These are phyloP conservation scores for Phytophthora cajani DNA, from an alignment of 352 stramenopile species.

Conservation along the genomic window DNA sequence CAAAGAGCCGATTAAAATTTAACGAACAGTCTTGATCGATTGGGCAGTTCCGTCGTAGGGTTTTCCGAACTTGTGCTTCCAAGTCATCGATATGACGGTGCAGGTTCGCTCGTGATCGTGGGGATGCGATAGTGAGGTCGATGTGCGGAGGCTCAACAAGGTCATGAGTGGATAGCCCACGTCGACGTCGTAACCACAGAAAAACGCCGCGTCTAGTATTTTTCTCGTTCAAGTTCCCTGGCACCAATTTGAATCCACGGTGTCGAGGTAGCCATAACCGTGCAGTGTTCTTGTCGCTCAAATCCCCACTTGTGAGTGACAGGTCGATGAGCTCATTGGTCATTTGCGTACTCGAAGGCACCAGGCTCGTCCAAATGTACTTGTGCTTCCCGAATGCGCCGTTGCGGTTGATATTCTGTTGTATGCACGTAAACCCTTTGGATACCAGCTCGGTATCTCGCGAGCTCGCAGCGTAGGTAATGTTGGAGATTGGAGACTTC, in stretches of 20 bases:
- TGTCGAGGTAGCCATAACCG: slow-evolving; percentile 72
- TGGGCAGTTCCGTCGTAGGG: slow-evolving; percentile 71
- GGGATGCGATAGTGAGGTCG: slow-evolving; percentile 46
- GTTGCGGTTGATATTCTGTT: slow-evolving; percentile 71
- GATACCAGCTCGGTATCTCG: slow-evolving; percentile 78
- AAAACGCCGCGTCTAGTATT: slow-evolving; percentile 62
- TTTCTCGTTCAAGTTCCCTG: slow-evolving; percentile 75
- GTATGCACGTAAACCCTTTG: slow-evolving; percentile 78
- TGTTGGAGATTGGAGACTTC: slow-evolving; percentile 68
- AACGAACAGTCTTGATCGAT: slow-evolving; percentile 79
- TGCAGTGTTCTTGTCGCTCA: slow-evolving; percentile 72
- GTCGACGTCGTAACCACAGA: slow-evolving; percentile 65
- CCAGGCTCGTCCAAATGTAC: slow-evolving; percentile 78
- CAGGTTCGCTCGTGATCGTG: slow-evolving; percentile 46
- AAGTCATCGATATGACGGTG: slow-evolving; percentile 69
- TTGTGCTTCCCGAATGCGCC: slow-evolving; percentile 76
- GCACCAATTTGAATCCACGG: slow-evolving; percentile 78
- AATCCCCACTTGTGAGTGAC: slow-evolving; percentile 64
- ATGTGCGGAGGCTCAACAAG: slow-evolving; percentile 56
- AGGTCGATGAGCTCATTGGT: slow-evolving; percentile 73
- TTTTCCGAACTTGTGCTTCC: slow-evolving; percentile 74
- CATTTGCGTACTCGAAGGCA: slow-evolving; percentile 52
- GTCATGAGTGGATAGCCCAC: slow-evolving; percentile 44
- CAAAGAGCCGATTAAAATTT: slow-evolving; percentile 77
- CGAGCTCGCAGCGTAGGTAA: slow-evolving; percentile 66